These are phyloP conservation scores for Cutaneotrichosporon curvatum DNA, from an alignment of 1,284 basidiomycete species.

Conservation along the genomic window DNA sequence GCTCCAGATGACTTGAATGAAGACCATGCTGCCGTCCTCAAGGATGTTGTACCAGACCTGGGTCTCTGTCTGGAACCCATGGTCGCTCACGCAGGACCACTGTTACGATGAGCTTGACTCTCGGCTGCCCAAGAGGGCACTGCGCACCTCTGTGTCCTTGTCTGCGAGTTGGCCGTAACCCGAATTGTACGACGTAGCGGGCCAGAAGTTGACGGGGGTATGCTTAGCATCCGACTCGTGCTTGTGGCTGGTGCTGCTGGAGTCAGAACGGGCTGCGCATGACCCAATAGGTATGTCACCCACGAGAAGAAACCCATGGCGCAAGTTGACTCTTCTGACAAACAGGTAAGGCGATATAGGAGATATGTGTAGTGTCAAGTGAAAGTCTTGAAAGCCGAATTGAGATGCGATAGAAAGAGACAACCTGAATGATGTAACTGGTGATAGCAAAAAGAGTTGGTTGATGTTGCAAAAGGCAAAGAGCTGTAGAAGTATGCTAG, in stretches of 20 bases:
- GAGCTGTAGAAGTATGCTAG: no score
- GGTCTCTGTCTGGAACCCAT: constrained; percentile 86
- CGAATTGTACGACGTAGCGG: constrained; percentile 54
- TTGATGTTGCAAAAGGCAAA: no score
- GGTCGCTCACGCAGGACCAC: constrained; percentile 66
- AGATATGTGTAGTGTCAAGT: no score
- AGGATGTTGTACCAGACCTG: constrained; percentile 81
- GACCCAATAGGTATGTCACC: no score
- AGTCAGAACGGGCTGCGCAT: no score
- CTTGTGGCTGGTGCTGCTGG: neutral
- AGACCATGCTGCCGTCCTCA: constrained; percentile 72
- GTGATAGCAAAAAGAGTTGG: no score
- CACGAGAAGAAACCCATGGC: no score
- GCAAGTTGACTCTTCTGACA: no score
- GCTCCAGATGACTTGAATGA: constrained; percentile 93
- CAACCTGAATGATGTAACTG: no score
- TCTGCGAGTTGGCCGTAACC: constrained; percentile 37
- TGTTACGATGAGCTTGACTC: constrained; percentile 11
- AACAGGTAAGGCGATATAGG: no score
- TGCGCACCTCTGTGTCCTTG: constrained; percentile 40
- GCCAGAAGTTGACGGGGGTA: constrained; percentile 57
- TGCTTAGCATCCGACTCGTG: neutral
- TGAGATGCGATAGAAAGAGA: no score
- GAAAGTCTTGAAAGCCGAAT: no score
- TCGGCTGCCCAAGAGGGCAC: neutral